Evolutionary conservation across 2,329 filamentous ascomycete species (phyloP).

Genomic region (Pseudogymnoascus sp.): DNA sequence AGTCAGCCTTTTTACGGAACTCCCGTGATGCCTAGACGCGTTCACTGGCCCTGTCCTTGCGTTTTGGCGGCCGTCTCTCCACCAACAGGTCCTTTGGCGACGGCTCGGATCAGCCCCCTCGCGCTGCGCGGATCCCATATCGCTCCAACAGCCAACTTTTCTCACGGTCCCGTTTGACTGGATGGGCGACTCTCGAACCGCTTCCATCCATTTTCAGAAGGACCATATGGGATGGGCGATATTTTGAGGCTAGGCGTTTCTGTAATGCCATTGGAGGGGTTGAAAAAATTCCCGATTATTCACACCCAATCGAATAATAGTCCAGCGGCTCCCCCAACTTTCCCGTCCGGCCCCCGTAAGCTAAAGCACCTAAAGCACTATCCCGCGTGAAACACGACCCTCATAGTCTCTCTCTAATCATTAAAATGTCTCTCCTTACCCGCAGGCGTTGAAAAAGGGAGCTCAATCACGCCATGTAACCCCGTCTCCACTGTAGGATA

Average conservation of each 20-base stretch:
- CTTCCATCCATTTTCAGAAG: neutral
- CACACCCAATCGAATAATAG: neutral
- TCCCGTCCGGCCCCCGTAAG: slow-evolving; percentile 3
- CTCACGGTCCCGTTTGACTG: slow-evolving; percentile 2
- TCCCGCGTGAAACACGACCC: slow-evolving; percentile 3
- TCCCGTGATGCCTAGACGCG: slow-evolving; percentile 7
- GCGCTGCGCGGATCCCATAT: neutral
- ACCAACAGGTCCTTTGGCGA: neutral
- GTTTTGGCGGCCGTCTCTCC: neutral
- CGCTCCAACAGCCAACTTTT: neutral
- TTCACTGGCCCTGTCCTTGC: neutral
- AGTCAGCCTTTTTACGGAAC: slow-evolving; percentile 4
- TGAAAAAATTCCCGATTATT: slow-evolving; percentile 1
- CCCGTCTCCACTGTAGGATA: neutral
- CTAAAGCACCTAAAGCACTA: neutral
- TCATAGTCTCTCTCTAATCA: neutral
- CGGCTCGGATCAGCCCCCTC: slow-evolving; percentile 1
- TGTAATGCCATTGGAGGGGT: neutral
- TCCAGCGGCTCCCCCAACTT: slow-evolving; percentile 3
- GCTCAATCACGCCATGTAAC: neutral
- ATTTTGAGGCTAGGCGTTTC: slow-evolving; percentile 1
- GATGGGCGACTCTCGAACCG: slow-evolving; percentile 1
- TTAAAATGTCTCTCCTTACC: neutral
- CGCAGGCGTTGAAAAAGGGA: slow-evolving; percentile 2
- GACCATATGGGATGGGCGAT: neutral